Evolutionary conservation across 352 stramenopile species (phyloP), one percentile per base, ranked within the genome.

Genomic region (Saprolegnia diclina): DNA sequence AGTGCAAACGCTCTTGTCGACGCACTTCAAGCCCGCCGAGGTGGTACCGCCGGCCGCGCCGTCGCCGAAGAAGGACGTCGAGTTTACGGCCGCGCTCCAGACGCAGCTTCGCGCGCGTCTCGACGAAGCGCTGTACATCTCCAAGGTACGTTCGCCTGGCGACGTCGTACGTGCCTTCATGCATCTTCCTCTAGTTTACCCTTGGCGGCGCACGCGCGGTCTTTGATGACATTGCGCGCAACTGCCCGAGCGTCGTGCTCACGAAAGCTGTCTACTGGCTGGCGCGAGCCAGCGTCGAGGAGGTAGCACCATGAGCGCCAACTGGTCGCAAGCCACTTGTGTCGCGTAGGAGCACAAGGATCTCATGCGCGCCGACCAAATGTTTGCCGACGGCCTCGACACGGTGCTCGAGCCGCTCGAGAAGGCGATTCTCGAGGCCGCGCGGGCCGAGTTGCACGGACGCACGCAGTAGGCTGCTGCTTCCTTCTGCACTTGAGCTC

Each of bases 121-220:
- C 18, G 57, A 66, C 38, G 57, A 66, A 55, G 57, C 57, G 18
- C n/a, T 66, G 19, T 66, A 66, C 57, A 66, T 42, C 6, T 66
- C 57, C 57, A 54, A 66, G 42, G 57, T 66, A 14, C 21, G 45
- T 64, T 19, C 56, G 35, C 32, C 21, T 48, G 21, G 26, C 40
- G 5, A 11, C 40, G 56, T 3, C 32, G 19, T n/a, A n/a, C n/a
- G n/a, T n/a, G n/a, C n/a, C n/a, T n/a, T n/a, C n/a, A n/a, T 55
- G 13, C 29, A 35, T 13, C 21, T 29, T 40, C 29, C 4, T 52
- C 16, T 66, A 66, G 57, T 66, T 66, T 55, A 54, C 57, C 11
- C 18, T 66, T 16, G 57, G 35, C 16, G 57, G 57, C 3, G 57
- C 57, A 5, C 57, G 57, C 29, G 57, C 50, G n/a, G 42, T 66